These are phyloP conservation scores for Chaetomium fimeti DNA, from an alignment of 495 filamentous ascomycete genomes.

Conservation along the genomic window DNA sequence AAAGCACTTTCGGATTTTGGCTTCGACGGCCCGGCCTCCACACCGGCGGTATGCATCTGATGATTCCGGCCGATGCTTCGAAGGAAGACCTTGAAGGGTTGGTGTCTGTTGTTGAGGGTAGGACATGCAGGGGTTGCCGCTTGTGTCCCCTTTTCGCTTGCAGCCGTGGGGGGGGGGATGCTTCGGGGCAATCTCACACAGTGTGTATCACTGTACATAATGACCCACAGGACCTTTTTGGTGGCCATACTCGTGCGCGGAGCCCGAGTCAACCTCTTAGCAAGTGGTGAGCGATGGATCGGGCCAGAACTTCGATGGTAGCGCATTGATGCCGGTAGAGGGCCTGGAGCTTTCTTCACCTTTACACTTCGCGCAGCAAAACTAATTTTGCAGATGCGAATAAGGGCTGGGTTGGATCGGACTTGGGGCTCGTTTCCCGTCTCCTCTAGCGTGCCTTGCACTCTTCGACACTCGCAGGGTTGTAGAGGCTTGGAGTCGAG, in stretches of 20 bases:
- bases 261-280: not conserved
- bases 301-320: not conserved
- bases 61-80: not conserved
- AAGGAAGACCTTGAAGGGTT: too few species aligned
- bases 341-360: too few species aligned
- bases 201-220: conserved; percentile 28
- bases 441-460: too few species aligned
- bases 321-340: not conserved
- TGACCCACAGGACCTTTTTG: conserved; percentile 8
- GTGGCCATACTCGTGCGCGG: not conserved
- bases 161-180: conserved; percentile 18
- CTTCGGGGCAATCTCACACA: conserved; percentile 23
- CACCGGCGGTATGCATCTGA: conserved; percentile 17
- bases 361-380: too few species aligned
- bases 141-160: conserved; percentile 17
- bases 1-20: not conserved
- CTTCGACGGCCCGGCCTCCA: conserved; percentile 1
- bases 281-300: not conserved
- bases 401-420: too few species aligned
- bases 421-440: too few species aligned
- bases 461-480: too few species aligned
- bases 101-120: not conserved
- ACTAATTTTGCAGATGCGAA: too few species aligned
- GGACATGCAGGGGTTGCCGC: not conserved
- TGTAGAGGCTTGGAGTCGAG: too few species aligned